Percentiles rank a stretch among this genome's conserved stretches.
phyloP scores from a whole-genome alignment of 2,329 filamentous ascomycete genomes.

The Pestalotiopsis sp. region DNA sequence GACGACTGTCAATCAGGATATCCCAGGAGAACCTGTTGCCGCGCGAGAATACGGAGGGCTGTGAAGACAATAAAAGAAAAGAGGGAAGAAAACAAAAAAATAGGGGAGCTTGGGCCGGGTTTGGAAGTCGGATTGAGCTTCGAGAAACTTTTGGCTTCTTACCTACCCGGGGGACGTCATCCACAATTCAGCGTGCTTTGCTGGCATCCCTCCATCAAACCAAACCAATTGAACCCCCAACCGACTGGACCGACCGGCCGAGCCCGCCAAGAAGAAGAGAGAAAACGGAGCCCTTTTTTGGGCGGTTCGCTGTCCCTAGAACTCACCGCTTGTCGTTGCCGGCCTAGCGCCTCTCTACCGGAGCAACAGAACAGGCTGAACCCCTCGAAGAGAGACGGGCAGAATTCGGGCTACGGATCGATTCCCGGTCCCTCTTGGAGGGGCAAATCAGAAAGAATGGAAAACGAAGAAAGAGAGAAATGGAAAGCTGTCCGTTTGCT shows the following conservation, averaged over 20 bases:
- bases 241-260: neutral
- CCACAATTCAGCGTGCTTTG: neutral
- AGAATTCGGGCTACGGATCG: slow-evolving; percentile 3
- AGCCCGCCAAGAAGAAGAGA: neutral
- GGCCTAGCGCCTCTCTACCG: neutral
- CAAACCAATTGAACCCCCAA: neutral
- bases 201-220: neutral
- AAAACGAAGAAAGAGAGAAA: neutral
- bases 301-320: neutral
- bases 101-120: slow-evolving; percentile 3
- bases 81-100: neutral
- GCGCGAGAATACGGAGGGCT: neutral
- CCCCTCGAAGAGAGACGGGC: neutral
- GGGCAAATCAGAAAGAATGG: neutral
- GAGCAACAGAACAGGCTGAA: neutral
- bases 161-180: neutral
- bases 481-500: neutral
- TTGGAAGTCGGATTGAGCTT: neutral
- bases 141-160: neutral
- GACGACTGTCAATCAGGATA: neutral
- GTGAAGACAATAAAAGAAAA: neutral
- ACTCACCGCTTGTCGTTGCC: slow-evolving; percentile 10
- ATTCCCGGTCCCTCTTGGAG: neutral
- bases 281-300: neutral
- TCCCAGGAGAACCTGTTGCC: neutral